Evolutionary conservation across 73 alveolate genomes (phyloP).

Genomic region (Tetrahymena thermophila): DNA sequence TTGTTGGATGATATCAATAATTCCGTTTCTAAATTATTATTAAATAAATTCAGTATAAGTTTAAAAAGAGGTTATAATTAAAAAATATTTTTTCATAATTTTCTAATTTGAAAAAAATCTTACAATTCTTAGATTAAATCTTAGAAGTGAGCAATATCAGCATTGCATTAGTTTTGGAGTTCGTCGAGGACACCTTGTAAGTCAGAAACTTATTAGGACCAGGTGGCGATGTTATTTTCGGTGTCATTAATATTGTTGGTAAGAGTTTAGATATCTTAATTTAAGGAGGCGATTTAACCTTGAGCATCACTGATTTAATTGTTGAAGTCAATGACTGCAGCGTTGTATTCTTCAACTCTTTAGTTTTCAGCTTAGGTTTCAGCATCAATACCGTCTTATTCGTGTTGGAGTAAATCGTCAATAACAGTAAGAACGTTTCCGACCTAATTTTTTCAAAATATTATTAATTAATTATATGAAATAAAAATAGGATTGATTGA

Average conservation of each 20-base stretch:
- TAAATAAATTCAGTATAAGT: background rate
- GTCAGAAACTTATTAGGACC: background rate
- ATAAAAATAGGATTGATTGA: background rate
- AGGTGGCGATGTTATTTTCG: background rate
- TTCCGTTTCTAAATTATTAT: background rate
- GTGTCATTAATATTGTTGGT: background rate
- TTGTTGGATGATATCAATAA: background rate
- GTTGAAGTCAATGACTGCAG: background rate
- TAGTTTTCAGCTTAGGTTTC: background rate
- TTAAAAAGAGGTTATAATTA: background rate
- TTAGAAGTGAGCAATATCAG: background rate
- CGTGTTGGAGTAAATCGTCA: background rate
- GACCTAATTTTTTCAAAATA: background rate
- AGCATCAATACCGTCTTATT: background rate
- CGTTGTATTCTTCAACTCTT: background rate
- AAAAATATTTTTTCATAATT: background rate
- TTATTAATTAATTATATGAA: background rate
- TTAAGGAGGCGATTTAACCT: background rate
- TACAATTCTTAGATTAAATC: background rate
- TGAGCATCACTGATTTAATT: background rate
- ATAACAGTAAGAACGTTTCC: background rate
- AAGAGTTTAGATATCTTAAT: background rate
- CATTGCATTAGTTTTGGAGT: background rate
- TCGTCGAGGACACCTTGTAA: background rate
- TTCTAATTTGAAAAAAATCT: background rate